Conservation (phyloP, 2,329 filamentous ascomycete species). For the Boeremia lycopersici region DNA sequence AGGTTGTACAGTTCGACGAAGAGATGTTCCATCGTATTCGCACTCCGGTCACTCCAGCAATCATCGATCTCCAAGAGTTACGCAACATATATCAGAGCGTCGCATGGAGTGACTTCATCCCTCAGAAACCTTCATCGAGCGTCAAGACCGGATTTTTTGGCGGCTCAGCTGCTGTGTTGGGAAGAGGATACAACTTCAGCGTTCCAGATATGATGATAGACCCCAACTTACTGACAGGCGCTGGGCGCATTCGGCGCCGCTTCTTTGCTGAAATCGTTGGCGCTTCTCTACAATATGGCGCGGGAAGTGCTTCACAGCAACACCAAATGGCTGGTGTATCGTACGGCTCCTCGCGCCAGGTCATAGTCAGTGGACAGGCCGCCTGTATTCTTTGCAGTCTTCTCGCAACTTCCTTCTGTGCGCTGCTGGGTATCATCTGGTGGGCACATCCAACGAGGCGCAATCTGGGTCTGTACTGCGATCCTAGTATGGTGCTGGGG, state of each 20-base stretch:
- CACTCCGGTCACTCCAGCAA: background rate
- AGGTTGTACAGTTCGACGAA: background rate
- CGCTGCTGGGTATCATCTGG: background rate
- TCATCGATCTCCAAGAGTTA: background rate
- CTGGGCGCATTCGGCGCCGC: conserved; percentile 6
- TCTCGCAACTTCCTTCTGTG: background rate
- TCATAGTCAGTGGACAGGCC: background rate
- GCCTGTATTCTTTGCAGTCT: background rate
- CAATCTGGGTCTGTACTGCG: conserved; percentile 11
- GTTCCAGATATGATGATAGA: conserved; percentile 7
- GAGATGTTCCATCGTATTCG: background rate
- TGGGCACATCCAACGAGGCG: background rate
- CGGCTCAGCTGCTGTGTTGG: conserved; percentile 4
- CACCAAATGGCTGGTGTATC: background rate
- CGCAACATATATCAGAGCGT: background rate
- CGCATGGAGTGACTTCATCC: background rate
- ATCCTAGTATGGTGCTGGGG: conserved; percentile 19
- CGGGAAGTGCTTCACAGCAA: background rate
- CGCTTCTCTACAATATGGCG: background rate
- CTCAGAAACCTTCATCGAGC: background rate
- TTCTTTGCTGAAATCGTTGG: conserved; percentile 18
- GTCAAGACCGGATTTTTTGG: background rate
- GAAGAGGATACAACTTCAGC: conserved; percentile 8
- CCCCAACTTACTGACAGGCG: background rate
- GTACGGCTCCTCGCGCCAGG: background rate